phyloP scores from a whole-genome alignment of 225 moss, liverwort and hornwort species.

The Marchantia polymorpha region DNA sequence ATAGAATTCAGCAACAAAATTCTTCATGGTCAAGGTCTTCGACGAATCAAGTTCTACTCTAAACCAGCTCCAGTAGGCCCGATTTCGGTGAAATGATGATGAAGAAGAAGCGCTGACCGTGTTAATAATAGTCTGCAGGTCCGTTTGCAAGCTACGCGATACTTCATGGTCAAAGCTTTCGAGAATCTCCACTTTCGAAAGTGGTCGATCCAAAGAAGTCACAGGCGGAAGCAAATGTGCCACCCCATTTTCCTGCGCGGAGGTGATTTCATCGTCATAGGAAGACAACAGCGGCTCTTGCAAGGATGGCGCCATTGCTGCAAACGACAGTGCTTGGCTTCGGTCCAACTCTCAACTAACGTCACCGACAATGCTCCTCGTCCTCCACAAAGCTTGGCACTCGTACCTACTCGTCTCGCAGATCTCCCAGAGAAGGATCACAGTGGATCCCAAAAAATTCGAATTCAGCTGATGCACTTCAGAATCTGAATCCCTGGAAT shows the following conservation, averaged over 20 bases:
- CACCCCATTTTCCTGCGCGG: constrained; percentile 2
- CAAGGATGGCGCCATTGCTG: constrained; percentile 6
- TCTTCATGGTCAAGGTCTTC: neutral
- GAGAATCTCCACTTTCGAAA: constrained; percentile 36
- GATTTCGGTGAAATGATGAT: neutral
- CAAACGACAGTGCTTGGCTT: neutral
- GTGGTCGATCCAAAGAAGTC: neutral
- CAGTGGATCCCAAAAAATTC: no score
- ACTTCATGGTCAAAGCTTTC: constrained; percentile 34
- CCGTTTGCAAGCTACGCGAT: constrained; percentile 30
- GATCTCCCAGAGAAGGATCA: no score
- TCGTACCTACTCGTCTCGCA: no score
- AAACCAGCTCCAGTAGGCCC: neutral
- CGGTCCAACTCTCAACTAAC: neutral
- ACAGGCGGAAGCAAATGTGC: neutral
- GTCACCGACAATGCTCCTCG: neutral
- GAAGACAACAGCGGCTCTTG: constrained; percentile 7
- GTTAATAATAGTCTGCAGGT: constrained; percentile 38
- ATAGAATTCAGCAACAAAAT: neutral
- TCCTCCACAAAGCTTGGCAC: no score
- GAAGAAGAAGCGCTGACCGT: constrained; percentile 19
- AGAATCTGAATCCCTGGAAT: no score
- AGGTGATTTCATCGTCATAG: neutral
- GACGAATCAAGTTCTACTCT: neutral
- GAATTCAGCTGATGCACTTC: no score